Evolutionary conservation across 148 eudicot species (phyloP).

Genomic region (Chenopodium album): DNA sequence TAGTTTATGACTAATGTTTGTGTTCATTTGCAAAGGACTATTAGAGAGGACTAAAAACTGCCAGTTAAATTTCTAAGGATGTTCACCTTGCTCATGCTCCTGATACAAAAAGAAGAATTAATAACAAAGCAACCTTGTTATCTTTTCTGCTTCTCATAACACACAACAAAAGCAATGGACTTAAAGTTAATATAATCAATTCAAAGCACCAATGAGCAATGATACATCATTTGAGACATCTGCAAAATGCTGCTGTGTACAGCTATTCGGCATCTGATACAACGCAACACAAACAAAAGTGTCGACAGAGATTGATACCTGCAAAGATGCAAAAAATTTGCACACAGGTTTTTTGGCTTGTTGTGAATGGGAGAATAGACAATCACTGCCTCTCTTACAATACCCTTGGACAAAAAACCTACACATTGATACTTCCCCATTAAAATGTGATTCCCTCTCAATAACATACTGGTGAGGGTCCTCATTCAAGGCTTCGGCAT

Average conservation of each 20-base stretch:
- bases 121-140: background rate
- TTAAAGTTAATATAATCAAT: background rate
- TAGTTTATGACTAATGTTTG: background rate
- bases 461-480: constrained; percentile 22
- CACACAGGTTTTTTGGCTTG: constrained; percentile 64
- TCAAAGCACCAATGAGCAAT: background rate
- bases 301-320: constrained; percentile 47
- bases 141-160: background rate
- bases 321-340: constrained; percentile 69
- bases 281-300: constrained; percentile 8
- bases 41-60: background rate
- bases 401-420: constrained; percentile 61
- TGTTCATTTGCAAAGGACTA: background rate
- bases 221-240: background rate
- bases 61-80: background rate
- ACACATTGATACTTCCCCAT: constrained; percentile 54
- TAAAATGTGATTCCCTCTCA: constrained; percentile 22
- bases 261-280: constrained; percentile 1
- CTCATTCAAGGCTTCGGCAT: constrained; percentile 35
- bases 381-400: constrained; percentile 75
- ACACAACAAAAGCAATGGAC: background rate
- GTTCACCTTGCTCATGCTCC: background rate
- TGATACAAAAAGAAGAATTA: background rate
- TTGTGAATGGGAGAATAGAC: constrained; percentile 69
- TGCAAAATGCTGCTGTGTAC: background rate